Evolutionary conservation across 208 protist genomes (phyloP).

Genomic region (Trypanosoma melophagium): DNA sequence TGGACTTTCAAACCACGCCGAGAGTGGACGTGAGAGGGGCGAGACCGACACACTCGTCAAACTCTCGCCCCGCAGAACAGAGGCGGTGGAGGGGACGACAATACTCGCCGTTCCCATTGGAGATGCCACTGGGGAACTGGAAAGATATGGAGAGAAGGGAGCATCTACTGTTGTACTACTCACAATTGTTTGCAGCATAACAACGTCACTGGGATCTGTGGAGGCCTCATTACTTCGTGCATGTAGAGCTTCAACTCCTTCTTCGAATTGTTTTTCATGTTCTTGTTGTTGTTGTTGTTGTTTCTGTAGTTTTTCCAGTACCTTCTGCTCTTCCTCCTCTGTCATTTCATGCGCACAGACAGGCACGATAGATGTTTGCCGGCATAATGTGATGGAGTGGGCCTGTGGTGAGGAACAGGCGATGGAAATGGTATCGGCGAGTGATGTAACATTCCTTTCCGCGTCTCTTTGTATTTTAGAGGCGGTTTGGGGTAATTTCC

Average conservation of each 20-base stretch:
- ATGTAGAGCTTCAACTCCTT: background rate
- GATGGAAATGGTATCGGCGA: background rate
- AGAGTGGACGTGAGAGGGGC: constrained; percentile 44
- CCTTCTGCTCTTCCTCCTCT: background rate
- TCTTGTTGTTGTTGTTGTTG: background rate
- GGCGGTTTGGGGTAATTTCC: too few relatives aligned
- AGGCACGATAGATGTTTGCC: background rate
- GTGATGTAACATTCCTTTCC: too few relatives aligned
- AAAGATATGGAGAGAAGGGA: constrained; percentile 17
- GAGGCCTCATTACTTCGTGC: background rate
- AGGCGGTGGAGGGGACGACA: background rate
- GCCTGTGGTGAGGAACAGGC: constrained; percentile 1
- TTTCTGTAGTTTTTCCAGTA: constrained; percentile 4
- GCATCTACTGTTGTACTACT: background rate
- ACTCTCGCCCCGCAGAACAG: constrained; percentile 12
- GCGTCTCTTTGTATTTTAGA: too few relatives aligned
- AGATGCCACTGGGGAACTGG: constrained; percentile 15
- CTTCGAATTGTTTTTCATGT: background rate
- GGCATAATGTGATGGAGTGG: constrained; percentile 10
- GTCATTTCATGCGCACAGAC: constrained; percentile 15
- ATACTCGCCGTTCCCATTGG: constrained; percentile 3
- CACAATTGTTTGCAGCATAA: constrained; percentile 6
- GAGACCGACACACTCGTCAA: constrained; percentile 37
- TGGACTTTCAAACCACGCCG: constrained; percentile 20
- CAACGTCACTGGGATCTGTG: background rate